Evolutionary conservation across 1,139 yeast genomes (phyloP), one percentile per base, ranked within the genome.

Genomic region (Citeromyces siamensis): DNA sequence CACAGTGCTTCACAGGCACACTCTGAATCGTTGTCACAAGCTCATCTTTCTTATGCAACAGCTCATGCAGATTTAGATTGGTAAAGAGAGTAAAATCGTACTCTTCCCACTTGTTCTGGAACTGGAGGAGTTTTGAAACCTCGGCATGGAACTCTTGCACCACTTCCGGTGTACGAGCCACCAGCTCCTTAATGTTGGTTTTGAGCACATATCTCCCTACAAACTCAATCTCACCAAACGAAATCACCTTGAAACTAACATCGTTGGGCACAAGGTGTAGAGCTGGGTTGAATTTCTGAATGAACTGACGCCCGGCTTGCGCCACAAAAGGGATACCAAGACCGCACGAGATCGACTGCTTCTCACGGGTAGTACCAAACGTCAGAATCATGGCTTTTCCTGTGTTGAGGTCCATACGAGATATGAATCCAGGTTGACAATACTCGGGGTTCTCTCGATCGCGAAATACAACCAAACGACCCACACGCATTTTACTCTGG

Each of bases 391-490:
- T 12, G 16, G 19, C 28, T 14, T 22, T 32, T 3, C 20, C 22
- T 13, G 29, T 21, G 10, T 21, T 26, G 10, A 19, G 14, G 12
- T 19, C 19, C n/a, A n/a, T n/a, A n/a, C n/a, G n/a, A 23, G 14
- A 34, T 28, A 78, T 53, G 44, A 76, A 66, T 2, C 85, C 94
- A 14, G 75, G 55, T 37, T 64, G 61, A 2, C 71, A 51, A 6
- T 56, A 53, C 5, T 56, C 63, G 8, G n/a, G n/a, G n/a, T n/a
- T n/a, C n/a, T 55, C 49, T 3, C 52, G 54, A 47, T 75, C 76
- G 42, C 75, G 66, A 53, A 62, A 82, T 8, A 78, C 66, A 38
- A 84, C 52, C 38, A 82, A 52, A 42, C 85, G 64, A 7, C 94
- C 94, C 2, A 60, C 51, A 35, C 57, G 61, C 38, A 80, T 53